Conservation (phyloP, 2,329 filamentous ascomycete species). For the Hymenoscyphus infarciens region DNA sequence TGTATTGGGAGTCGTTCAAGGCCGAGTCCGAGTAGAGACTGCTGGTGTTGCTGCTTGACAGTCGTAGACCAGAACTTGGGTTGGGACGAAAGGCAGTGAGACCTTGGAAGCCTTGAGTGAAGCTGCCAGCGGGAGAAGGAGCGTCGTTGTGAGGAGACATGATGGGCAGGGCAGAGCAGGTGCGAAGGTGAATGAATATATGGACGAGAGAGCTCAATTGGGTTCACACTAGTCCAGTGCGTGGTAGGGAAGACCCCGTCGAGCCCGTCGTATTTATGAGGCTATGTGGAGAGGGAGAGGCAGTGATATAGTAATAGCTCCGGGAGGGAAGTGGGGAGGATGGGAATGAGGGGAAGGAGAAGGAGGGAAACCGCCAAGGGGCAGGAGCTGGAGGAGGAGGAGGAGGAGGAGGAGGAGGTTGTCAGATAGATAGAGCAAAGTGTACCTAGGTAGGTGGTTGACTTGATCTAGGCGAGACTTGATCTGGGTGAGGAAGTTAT, state of each 20-base stretch:
- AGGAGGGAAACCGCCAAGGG: background rate
- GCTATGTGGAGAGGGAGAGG: background rate
- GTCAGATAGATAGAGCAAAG: background rate
- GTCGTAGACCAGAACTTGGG: conserved; percentile 23
- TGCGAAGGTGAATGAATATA: conserved; percentile 12
- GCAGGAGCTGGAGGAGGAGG: background rate
- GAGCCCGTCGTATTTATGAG: too few species aligned
- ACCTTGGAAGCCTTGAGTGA: conserved; percentile 42
- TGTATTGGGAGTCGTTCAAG: conserved; percentile 35
- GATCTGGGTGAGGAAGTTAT: background rate
- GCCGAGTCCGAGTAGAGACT: conserved; percentile 36
- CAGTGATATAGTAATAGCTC: background rate
- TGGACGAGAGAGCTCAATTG: background rate
- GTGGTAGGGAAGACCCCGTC: background rate
- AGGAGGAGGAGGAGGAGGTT: background rate
- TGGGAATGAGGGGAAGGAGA: background rate
- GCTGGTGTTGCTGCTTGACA: conserved; percentile 25
- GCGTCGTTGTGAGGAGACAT: conserved; percentile 49
- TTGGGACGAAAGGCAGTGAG: conserved; percentile 31
- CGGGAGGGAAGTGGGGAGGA: conserved; percentile 3
- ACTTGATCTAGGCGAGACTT: background rate
- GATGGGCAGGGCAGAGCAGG: conserved; percentile 2
- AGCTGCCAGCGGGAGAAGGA: conserved; percentile 45
- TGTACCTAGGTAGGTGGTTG: too few species aligned
- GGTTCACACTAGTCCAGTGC: background rate